These are phyloP conservation scores for Exserohilum turcica DNA, from an alignment of 2,329 filamentous ascomycete genomes.

Conservation along the genomic window DNA sequence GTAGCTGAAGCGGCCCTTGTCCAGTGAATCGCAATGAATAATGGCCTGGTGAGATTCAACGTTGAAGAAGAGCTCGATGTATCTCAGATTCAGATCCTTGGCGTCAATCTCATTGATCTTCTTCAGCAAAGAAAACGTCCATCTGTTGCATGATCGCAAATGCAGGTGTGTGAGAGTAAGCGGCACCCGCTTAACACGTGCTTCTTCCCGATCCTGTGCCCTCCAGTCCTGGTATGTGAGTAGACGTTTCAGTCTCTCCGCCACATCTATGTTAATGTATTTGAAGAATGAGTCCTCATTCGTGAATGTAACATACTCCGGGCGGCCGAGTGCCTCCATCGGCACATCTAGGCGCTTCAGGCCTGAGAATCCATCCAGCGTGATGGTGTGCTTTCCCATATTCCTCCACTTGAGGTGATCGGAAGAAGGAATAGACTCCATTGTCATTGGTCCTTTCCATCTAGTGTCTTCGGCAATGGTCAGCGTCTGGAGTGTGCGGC, in stretches of 20 bases:
- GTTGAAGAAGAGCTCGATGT: constrained; percentile 19
- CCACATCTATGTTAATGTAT: too few relatives aligned
- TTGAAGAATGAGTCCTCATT: not conserved
- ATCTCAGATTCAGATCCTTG: constrained; percentile 6
- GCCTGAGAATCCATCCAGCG: constrained; percentile 7
- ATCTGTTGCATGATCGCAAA: constrained; percentile 20
- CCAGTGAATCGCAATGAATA: constrained; percentile 6
- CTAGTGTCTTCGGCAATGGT: constrained; percentile 13
- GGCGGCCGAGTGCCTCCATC: constrained; percentile 12
- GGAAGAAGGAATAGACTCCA: constrained; percentile 12
- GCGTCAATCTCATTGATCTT: constrained; percentile 5
- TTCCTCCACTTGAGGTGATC: constrained; percentile 14
- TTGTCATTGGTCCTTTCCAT: constrained; percentile 14
- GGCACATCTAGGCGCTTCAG: constrained; percentile 15
- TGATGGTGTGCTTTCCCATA: constrained; percentile 21
- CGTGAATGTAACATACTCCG: constrained; percentile 9
- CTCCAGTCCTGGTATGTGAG: not conserved
- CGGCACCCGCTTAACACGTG: constrained; percentile 12
- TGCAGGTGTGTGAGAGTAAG: constrained; percentile 5
- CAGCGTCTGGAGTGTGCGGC: constrained; percentile 16
- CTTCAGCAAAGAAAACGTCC: constrained; percentile 10
- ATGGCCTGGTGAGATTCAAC: constrained; percentile 14
- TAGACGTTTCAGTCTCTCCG: not conserved
- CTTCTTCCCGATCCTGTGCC: not conserved
- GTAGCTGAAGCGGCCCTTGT: constrained; percentile 7